phyloP scores from a whole-genome alignment of 164 flowering plant species.

The Annona cherimola region DNA sequence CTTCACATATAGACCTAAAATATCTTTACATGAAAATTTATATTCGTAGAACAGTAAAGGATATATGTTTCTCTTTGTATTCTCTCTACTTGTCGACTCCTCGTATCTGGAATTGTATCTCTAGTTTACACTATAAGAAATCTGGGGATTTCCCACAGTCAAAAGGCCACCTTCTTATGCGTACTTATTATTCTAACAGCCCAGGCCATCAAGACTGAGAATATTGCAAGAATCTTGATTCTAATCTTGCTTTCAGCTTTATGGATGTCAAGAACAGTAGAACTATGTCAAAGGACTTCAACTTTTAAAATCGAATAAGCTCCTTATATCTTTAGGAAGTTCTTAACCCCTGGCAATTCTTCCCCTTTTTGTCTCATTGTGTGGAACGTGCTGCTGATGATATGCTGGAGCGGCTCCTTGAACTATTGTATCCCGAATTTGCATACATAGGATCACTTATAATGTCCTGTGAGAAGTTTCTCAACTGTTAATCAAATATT shows the following conservation, averaged over 20 bases:
- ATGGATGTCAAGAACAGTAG: no score
- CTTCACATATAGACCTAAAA: no score
- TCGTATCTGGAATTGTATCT: background rate
- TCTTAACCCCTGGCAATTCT: background rate
- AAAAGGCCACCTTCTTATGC: background rate
- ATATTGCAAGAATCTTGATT: background rate
- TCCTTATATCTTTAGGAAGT: background rate
- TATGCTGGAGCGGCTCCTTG: conserved; percentile 20
- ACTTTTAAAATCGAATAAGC: background rate
- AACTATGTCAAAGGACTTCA: background rate
- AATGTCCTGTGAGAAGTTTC: conserved; percentile 6
- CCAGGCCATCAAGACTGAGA: background rate
- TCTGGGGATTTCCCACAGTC: background rate
- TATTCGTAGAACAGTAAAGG: background rate
- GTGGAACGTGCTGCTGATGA: conserved; percentile 16
- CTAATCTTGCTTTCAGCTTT: background rate
- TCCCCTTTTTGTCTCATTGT: background rate
- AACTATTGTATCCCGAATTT: conserved; percentile 19
- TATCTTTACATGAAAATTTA: background rate
- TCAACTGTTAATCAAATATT: background rate
- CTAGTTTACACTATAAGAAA: background rate
- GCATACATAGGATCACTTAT: conserved; percentile 2
- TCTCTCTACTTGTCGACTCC: background rate
- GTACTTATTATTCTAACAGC: background rate
- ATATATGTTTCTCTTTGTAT: no score